phyloP scores from a whole-genome alignment of 768 basidiomycete species.

The Leccinum longicurvipes region DNA sequence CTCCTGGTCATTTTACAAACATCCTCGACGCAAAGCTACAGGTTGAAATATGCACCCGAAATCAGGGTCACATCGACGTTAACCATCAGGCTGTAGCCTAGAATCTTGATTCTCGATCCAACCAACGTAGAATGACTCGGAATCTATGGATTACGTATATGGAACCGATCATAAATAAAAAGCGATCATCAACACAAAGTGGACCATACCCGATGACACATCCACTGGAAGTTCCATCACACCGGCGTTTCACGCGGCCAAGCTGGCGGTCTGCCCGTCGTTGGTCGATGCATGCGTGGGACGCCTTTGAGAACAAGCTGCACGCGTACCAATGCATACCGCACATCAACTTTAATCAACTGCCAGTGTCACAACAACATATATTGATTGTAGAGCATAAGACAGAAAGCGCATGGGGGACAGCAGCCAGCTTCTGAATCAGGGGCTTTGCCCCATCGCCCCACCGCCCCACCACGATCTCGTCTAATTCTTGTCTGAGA shows the following conservation, averaged over 20 bases:
- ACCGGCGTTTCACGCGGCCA: constrained; percentile 23
- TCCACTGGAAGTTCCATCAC: constrained; percentile 5
- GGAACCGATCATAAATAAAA: neutral
- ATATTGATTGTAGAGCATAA: too few relatives aligned
- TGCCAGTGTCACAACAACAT: too few relatives aligned
- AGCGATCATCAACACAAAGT: neutral
- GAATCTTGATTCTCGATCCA: too few relatives aligned
- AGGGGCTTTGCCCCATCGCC: too few relatives aligned
- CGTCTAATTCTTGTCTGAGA: too few relatives aligned
- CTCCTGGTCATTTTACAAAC: too few relatives aligned
- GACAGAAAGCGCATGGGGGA: too few relatives aligned
- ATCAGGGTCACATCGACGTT: neutral
- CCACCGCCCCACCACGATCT: too few relatives aligned
- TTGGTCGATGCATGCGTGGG: constrained; percentile 66
- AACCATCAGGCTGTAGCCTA: neutral
- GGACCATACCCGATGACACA: too few relatives aligned
- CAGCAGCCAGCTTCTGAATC: too few relatives aligned
- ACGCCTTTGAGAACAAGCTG: constrained; percentile 77
- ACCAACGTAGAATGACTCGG: neutral
- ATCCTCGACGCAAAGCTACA: neutral
- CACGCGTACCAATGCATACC: too few relatives aligned
- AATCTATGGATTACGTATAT: neutral
- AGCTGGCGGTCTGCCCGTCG: constrained; percentile 26
- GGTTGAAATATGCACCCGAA: neutral
- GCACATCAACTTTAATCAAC: too few relatives aligned